Conservation (phyloP, 1,139 yeast species). For the Protomyces pachydermus region DNA sequence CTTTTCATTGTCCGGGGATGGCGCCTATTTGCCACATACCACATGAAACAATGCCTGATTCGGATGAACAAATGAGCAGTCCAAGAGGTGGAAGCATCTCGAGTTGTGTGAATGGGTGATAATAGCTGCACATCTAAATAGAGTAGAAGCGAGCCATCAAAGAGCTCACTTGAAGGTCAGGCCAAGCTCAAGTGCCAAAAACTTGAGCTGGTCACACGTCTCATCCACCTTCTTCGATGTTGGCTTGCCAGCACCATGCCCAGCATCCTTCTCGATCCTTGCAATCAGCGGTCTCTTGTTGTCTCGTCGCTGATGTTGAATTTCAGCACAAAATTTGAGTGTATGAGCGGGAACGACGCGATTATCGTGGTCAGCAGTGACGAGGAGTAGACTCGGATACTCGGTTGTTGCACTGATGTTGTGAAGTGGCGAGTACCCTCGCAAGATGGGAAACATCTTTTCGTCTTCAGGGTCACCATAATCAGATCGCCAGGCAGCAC, state of each 20-base stretch:
- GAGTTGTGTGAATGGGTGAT: too few species aligned
- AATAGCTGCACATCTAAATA: too few species aligned
- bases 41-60: neutral
- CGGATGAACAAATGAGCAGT: neutral
- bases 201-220: slow-evolving; percentile 21
- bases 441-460: slow-evolving; percentile 15
- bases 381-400: slow-evolving; percentile 16
- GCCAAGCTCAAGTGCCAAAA: slow-evolving; percentile 10
- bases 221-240: slow-evolving; percentile 21
- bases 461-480: slow-evolving; percentile 8
- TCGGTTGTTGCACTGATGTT: slow-evolving; percentile 5
- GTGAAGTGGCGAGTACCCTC: slow-evolving; percentile 23
- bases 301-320: slow-evolving; percentile 8
- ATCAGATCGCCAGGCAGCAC: slow-evolving; percentile 21
- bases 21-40: neutral
- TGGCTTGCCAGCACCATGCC: slow-evolving; percentile 21
- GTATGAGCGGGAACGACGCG: slow-evolving; percentile 23
- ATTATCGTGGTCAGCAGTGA: slow-evolving; percentile 26
- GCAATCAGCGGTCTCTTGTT: slow-evolving; percentile 17
- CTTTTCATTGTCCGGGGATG: neutral
- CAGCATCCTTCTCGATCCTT: slow-evolving; percentile 20
- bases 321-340: slow-evolving; percentile 20
- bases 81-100: too few species aligned
- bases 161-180: slow-evolving; percentile 28
- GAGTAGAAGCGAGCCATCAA: too few species aligned